Percentiles rank a stretch among this genome's conserved stretches.
Conservation (phyloP, 441 rosid species). For the Populus trichocarpa region DNA sequence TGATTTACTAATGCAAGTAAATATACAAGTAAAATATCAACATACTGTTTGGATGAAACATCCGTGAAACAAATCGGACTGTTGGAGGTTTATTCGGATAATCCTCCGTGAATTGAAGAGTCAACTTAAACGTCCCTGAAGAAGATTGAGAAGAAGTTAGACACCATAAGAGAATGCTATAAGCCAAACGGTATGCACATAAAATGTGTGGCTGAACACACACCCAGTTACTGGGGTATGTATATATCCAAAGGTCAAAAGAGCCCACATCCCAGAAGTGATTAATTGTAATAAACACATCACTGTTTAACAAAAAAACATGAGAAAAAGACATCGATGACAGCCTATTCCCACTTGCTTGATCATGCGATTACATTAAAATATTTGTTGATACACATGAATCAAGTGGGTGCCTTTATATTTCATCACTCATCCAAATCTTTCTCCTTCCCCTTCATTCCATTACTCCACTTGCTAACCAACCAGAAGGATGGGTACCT, state of each 20-base stretch:
- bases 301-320: too few species aligned
- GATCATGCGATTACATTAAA: too few species aligned
- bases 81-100: conserved; percentile 70
- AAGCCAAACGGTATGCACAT: too few species aligned
- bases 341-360: too few species aligned
- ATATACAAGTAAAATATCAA: neutral
- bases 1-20: neutral
- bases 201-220: neutral
- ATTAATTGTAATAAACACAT: too few species aligned
- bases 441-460: neutral
- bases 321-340: too few species aligned
- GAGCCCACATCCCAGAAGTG: too few species aligned
- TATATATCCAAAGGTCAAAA: neutral
- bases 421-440: neutral
- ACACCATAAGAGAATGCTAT: neutral
- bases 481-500: neutral
- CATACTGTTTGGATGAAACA: conserved; percentile 77
- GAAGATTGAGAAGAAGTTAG: neutral
- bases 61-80: conserved; percentile 65
- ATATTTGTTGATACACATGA: too few species aligned
- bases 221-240: neutral
- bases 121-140: conserved; percentile 65
- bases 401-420: neutral
- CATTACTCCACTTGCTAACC: neutral
- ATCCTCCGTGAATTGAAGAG: conserved; percentile 61